These are phyloP conservation scores for Diaporthe sp. DNA, from an alignment of 2,329 filamentous ascomycete genomes.

Conservation along the genomic window DNA sequence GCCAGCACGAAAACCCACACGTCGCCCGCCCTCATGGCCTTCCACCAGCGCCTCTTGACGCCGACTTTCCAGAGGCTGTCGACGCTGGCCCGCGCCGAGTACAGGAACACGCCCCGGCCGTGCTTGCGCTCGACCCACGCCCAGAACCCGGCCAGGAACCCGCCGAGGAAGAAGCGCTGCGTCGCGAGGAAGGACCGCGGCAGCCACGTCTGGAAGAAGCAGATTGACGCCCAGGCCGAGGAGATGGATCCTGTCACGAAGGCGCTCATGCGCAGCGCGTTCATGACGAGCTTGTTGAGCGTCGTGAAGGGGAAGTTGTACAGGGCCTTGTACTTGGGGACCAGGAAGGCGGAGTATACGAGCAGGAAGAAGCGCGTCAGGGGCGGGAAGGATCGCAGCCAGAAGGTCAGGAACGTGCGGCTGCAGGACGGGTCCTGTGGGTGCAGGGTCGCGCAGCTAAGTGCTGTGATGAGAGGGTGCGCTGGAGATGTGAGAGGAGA, in stretches of 20 bases:
- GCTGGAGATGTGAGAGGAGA: conserved; percentile 85
- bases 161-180: conserved; percentile 90
- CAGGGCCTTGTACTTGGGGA: conserved; percentile 76
- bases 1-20: conserved; percentile 85
- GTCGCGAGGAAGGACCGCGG: conserved; percentile 81
- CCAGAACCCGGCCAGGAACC: conserved; percentile 88
- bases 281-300: conserved; percentile 74
- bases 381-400: conserved; percentile 84
- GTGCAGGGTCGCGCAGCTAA: conserved; percentile 92
- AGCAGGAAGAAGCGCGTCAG: conserved; percentile 83
- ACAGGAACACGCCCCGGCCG: conserved; percentile 80
- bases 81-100: conserved; percentile 81
- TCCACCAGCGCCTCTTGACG: conserved; percentile 91
- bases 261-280: conserved; percentile 79
- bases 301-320: conserved; percentile 77
- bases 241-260: conserved; percentile 88
- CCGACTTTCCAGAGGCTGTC: conserved; percentile 93
- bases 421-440: conserved; percentile 89
- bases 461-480: conserved; percentile 85
- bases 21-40: conserved; percentile 84
- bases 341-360: conserved; percentile 77
- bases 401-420: conserved; percentile 88
- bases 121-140: conserved; percentile 78
- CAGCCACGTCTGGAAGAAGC: conserved; percentile 85
- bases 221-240: conserved; percentile 89